These are phyloP conservation scores for Paraconiothyrium sp. DNA, from an alignment of 2,329 filamentous ascomycete species.

Conservation along the genomic window DNA sequence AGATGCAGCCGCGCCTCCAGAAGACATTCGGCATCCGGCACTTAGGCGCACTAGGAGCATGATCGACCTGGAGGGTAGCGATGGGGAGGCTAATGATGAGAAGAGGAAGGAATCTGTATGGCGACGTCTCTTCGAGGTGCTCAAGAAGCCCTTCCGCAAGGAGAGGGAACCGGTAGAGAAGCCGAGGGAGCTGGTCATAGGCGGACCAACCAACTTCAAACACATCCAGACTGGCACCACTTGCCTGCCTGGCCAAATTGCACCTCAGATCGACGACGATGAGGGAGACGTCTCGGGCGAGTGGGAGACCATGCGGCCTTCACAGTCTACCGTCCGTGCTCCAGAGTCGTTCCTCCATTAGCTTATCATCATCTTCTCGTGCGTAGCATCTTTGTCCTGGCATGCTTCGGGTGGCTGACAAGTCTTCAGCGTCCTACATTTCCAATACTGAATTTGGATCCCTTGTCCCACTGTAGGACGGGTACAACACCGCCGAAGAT, in stretches of 20 bases:
- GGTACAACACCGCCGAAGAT: background rate
- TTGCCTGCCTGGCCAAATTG: background rate
- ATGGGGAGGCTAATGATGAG: background rate
- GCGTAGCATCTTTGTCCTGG: background rate
- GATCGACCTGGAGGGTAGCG: background rate
- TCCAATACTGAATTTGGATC: background rate
- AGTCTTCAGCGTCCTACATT: background rate
- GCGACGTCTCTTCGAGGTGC: slow-evolving; percentile 9
- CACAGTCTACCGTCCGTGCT: background rate
- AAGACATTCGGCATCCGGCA: background rate
- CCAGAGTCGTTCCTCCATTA: background rate
- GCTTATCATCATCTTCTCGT: background rate
- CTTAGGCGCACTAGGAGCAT: background rate
- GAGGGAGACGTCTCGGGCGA: slow-evolving; percentile 1
- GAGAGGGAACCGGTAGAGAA: background rate
- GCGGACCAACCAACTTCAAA: slow-evolving; percentile 24
- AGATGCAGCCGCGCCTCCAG: background rate
- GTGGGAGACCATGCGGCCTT: slow-evolving; percentile 9
- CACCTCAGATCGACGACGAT: background rate
- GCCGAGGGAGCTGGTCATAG: slow-evolving; percentile 17
- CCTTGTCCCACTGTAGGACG: background rate
- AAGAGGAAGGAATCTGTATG: slow-evolving; percentile 17
- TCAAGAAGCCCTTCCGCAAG: slow-evolving; percentile 18
- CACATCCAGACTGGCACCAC: slow-evolving; percentile 18
- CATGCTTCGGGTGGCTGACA: background rate